phyloP scores from a whole-genome alignment of 2,329 filamentous ascomycete species.

The Ophiostoma quercus region DNA sequence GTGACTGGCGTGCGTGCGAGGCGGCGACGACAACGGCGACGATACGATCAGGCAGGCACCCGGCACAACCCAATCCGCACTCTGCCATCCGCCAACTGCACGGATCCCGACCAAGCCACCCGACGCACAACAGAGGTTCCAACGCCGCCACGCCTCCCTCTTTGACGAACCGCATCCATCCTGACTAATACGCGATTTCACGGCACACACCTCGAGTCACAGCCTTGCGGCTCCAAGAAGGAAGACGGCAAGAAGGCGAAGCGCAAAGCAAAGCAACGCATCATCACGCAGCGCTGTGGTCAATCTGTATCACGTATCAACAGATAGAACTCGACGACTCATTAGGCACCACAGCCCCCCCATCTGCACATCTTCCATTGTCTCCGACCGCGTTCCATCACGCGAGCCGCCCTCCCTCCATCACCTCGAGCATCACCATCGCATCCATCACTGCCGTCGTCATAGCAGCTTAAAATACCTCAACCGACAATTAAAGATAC shows the following conservation, averaged over 20 bases:
- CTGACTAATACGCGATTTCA: constrained; percentile 1
- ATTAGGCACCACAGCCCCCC: neutral
- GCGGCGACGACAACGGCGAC: constrained; percentile 6
- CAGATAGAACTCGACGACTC: neutral
- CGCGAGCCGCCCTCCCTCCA: neutral
- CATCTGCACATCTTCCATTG: neutral
- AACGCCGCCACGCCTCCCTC: neutral
- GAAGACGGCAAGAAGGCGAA: neutral
- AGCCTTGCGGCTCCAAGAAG: neutral
- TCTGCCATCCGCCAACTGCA: neutral
- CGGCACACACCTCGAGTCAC: neutral
- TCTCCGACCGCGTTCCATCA: neutral
- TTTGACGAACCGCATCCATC: neutral
- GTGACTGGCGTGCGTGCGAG: neutral
- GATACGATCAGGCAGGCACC: constrained; percentile 7
- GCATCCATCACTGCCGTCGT: neutral
- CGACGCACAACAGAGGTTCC: neutral
- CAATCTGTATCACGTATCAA: neutral
- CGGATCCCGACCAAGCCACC: neutral
- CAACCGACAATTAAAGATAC: neutral
- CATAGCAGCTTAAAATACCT: neutral
- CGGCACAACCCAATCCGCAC: neutral
- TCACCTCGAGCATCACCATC: neutral
- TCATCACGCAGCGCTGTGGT: neutral
- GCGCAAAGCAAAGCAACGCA: neutral